Conservation (phyloP, 176 grass and related monocot genomes). For the Oryza brachyantha region DNA sequence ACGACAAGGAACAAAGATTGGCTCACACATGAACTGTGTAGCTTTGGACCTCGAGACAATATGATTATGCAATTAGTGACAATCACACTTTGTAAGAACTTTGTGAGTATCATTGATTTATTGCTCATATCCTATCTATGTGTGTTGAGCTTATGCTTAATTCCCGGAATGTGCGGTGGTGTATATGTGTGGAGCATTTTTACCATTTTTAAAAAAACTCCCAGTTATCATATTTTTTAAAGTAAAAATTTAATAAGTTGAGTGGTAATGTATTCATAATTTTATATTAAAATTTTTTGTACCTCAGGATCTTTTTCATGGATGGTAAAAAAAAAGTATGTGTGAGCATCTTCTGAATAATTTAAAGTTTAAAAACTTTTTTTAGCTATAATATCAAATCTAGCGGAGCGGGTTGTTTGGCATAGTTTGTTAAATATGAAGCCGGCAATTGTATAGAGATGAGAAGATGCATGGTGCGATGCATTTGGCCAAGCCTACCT, state of each 20-base stretch:
- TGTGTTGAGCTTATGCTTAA: not conserved
- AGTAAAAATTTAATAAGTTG: no score
- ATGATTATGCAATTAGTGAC: not conserved
- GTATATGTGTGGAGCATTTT: not conserved
- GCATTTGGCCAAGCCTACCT: not conserved
- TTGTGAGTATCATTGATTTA: not conserved
- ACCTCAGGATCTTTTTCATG: no score
- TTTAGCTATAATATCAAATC: not conserved
- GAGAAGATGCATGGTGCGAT: conserved; percentile 6
- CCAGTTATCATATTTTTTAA: no score
- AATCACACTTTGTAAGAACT: not conserved
- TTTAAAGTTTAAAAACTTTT: not conserved
- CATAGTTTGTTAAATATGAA: not conserved
- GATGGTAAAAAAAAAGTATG: no score
- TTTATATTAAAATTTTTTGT: no score
- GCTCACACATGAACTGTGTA: not conserved
- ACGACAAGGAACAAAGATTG: not conserved
- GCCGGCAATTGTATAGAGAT: not conserved
- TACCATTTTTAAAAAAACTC: no score
- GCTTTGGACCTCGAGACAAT: not conserved
- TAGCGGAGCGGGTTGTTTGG: not conserved
- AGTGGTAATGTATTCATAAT: no score
- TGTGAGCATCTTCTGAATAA: not conserved
- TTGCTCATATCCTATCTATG: no score
- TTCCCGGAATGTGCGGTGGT: not conserved